Evolutionary conservation across 2,329 filamentous ascomycete species (phyloP).

Genomic region (Colletotrichum lentis): DNA sequence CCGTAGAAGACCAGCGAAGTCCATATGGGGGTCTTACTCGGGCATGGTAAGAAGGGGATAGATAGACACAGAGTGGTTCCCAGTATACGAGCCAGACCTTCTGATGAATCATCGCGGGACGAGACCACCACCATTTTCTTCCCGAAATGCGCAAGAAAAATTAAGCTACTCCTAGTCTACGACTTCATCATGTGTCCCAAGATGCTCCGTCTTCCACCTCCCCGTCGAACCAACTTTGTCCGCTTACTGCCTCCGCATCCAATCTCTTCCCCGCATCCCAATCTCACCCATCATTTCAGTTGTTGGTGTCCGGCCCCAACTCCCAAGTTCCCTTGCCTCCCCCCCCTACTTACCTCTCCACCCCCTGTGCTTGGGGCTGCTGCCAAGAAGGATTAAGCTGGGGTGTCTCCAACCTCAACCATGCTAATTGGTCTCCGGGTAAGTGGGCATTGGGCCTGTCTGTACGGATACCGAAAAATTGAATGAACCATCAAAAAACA

Average conservation of each 20-base stretch:
- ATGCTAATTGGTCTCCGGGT: constrained; percentile 3
- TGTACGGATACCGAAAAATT: not conserved
- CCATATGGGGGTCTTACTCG: too few species aligned
- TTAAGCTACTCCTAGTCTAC: not conserved
- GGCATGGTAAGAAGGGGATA: not conserved
- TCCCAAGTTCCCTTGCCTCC: not conserved
- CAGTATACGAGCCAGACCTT: not conserved
- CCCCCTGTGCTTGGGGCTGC: constrained; percentile 4
- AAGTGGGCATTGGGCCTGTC: constrained; percentile 15
- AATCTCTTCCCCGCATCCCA: constrained; percentile 33
- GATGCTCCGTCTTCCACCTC: constrained; percentile 1
- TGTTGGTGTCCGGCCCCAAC: constrained; percentile 3
- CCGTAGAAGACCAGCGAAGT: not conserved
- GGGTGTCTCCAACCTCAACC: constrained; percentile 17
- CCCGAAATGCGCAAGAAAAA: too few species aligned
- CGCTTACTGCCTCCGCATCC: constrained; percentile 17
- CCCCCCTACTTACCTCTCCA: too few species aligned
- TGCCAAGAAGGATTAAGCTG: constrained; percentile 28
- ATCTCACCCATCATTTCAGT: constrained; percentile 11
- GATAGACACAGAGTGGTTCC: constrained; percentile 11
- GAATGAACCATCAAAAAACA: constrained; percentile 1
- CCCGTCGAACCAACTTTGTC: not conserved
- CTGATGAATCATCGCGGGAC: constrained; percentile 22
- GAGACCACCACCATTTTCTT: not conserved
- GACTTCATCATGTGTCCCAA: constrained; percentile 12